phyloP scores from a whole-genome alignment of 2,329 filamentous ascomycete species.

The Fusarium pilosicola region DNA sequence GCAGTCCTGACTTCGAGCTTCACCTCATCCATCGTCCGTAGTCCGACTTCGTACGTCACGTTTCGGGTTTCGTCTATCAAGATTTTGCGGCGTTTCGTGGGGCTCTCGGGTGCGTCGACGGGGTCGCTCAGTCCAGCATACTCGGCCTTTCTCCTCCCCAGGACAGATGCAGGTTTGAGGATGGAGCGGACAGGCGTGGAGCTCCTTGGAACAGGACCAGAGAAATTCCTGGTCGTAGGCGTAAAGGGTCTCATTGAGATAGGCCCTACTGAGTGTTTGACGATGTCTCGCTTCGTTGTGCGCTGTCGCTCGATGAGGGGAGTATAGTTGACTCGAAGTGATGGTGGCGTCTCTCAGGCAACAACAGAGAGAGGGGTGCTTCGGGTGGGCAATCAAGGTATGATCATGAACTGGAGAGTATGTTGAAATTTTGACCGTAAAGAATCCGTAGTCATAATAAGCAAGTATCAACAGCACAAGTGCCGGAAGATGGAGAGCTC shows the following conservation, averaged over 20 bases:
- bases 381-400: constrained; percentile 28
- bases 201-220: constrained; percentile 47
- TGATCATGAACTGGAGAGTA: constrained; percentile 39
- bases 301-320: constrained; percentile 7
- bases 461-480: constrained; percentile 20
- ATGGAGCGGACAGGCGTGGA: constrained; percentile 63
- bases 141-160: constrained; percentile 57
- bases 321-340: constrained; percentile 9
- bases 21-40: constrained; percentile 63
- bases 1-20: constrained; percentile 65
- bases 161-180: constrained; percentile 58
- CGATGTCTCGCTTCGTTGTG: constrained; percentile 20
- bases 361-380: constrained; percentile 37
- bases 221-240: constrained; percentile 48
- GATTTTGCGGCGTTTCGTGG: constrained; percentile 65
- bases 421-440: constrained; percentile 32
- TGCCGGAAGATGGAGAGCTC: constrained; percentile 9
- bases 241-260: constrained; percentile 46
- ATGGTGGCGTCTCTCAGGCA: constrained; percentile 43
- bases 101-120: constrained; percentile 53
- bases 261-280: constrained; percentile 9
- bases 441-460: constrained; percentile 44
- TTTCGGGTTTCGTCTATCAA: constrained; percentile 68
- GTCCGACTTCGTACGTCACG: constrained; percentile 64
- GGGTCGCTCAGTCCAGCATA: constrained; percentile 56